phyloP scores from a whole-genome alignment of 139 green algal species.

The Coelastrella sp. region DNA sequence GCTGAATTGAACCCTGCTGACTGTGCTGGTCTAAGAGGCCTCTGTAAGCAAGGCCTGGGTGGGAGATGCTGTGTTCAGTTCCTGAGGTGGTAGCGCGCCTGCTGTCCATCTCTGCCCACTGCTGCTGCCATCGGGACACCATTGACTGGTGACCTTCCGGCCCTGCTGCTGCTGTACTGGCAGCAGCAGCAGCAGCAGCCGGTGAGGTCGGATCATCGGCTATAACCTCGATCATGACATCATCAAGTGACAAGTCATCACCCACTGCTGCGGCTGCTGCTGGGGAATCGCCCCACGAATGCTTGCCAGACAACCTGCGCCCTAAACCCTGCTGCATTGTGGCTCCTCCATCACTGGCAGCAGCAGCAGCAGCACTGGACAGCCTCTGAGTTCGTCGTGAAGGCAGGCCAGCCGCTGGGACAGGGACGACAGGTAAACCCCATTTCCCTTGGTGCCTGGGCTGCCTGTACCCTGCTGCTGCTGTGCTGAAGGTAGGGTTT shows the following conservation, averaged over 20 bases:
- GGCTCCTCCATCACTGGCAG: neutral
- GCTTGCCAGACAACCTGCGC: neutral
- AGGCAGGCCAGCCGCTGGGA: conserved; percentile 4
- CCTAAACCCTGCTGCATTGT: neutral
- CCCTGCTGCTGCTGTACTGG: neutral
- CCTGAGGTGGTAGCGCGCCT: neutral
- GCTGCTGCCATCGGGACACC: neutral
- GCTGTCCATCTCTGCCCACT: neutral
- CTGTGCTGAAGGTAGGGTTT: neutral
- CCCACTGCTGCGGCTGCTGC: neutral
- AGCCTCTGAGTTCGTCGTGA: neutral
- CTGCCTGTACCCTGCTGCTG: neutral
- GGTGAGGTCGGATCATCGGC: neutral
- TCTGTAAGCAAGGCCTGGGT: neutral
- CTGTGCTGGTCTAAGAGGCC: neutral
- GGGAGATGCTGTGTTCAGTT: neutral
- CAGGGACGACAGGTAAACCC: conserved; percentile 2
- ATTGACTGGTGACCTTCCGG: neutral
- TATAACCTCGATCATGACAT: conserved; percentile 9
- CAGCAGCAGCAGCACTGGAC: conserved; percentile 24
- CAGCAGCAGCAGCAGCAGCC: neutral
- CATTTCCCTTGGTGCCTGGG: neutral
- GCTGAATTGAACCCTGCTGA: too few relatives aligned
- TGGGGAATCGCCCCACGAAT: neutral
- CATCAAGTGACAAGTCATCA: neutral